phyloP scores from a whole-genome alignment of 257 asterid genomes.

The Voacanga thouarsii region DNA sequence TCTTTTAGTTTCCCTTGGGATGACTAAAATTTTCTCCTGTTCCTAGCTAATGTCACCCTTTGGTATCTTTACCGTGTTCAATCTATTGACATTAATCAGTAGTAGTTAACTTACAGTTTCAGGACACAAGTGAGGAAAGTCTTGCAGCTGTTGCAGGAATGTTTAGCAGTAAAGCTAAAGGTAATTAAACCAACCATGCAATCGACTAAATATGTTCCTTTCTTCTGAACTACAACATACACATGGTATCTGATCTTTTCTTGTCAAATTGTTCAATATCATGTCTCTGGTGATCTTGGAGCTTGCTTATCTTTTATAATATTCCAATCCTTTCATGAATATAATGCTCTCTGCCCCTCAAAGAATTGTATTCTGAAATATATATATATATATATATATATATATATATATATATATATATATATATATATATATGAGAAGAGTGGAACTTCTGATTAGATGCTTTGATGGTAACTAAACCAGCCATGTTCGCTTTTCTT shows the following conservation, averaged over 20 bases:
- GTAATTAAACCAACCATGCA: constrained; percentile 30
- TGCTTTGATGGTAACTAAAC: neutral
- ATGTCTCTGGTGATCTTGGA: neutral
- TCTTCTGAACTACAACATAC: neutral
- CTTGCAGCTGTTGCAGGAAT: constrained; percentile 99
- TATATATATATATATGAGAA: no score
- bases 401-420: no score
- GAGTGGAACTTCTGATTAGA: neutral
- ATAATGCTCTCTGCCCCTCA: neutral
- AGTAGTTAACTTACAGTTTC: constrained; percentile 52
- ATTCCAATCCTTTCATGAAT: neutral
- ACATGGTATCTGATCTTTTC: neutral
- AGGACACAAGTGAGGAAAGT: constrained; percentile 95
- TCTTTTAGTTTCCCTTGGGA: neutral
- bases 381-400: no score
- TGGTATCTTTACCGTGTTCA: neutral
- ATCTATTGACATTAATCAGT: neutral
- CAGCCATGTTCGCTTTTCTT: neutral
- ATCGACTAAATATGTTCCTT: neutral
- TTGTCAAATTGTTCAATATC: neutral
- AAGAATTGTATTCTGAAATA: neutral
- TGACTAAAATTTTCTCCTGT: constrained; percentile 11
- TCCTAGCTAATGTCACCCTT: constrained; percentile 8
- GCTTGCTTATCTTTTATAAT: neutral
- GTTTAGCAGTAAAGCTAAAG: constrained; percentile 99